These are phyloP conservation scores for Blastocrithidia nonstop DNA, from an alignment of 208 protist species.

Conservation along the genomic window DNA sequence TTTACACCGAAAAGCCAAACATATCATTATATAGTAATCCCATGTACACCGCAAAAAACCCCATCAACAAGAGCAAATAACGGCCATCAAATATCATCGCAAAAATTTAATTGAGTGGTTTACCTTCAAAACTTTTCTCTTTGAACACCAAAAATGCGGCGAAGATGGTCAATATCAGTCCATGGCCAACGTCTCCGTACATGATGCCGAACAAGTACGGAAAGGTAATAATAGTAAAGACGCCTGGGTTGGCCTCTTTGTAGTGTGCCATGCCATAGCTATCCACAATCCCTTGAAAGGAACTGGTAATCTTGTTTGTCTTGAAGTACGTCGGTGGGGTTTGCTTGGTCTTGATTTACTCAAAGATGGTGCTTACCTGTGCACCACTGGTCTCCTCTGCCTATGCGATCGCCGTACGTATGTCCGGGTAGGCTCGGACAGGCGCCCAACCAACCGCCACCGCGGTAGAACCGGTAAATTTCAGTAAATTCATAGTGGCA, in stretches of 20 bases:
- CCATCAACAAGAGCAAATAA: conserved; percentile 95
- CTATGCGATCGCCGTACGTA: conserved; percentile 54
- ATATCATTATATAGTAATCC: conserved; percentile 97
- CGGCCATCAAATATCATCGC: conserved; percentile 78
- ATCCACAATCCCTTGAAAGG: conserved; percentile 97
- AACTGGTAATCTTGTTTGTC: conserved; percentile 93
- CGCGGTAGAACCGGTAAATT: conserved; percentile 80
- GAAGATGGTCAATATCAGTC: conserved; percentile 84
- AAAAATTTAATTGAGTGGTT: conserved; percentile 82
- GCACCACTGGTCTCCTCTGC: conserved; percentile 66
- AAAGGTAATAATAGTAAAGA: conserved; percentile 97
- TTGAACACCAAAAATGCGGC: conserved; percentile 63
- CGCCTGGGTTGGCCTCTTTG: conserved; percentile 88
- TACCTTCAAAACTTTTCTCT: conserved; percentile 80
- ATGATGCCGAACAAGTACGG: conserved; percentile 99
- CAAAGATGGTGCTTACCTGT: conserved; percentile 87
- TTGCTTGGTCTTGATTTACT: conserved; percentile 74
- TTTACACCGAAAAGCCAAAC: conserved; percentile 79
- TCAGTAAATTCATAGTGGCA: conserved; percentile 93
- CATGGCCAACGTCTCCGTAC: conserved; percentile 99
- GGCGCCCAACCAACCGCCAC: conserved; percentile 92
- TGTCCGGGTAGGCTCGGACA: conserved; percentile 45
- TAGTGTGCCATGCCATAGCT: conserved; percentile 93
- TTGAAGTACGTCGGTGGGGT: conserved; percentile 95
- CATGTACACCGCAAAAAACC: conserved; percentile 92